Conservation (phyloP, 768 basidiomycete species). For the Mycena leptocephala region DNA sequence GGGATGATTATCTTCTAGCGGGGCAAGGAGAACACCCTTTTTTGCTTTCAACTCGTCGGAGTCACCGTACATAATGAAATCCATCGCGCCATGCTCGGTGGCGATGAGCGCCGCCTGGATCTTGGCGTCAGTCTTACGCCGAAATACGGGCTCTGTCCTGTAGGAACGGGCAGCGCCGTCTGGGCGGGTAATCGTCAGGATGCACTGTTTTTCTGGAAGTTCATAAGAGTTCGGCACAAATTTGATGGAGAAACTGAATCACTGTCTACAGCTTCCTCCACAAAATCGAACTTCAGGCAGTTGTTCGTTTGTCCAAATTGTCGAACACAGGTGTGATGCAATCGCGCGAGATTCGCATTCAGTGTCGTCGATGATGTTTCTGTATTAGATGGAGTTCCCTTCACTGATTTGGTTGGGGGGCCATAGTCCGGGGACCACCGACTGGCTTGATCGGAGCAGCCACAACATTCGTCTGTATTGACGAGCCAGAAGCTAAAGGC, state of each 20-base stretch:
- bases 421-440: too few species aligned
- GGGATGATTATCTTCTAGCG: constrained; percentile 41
- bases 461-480: not conserved
- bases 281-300: constrained; percentile 62
- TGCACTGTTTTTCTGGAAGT: constrained; percentile 71
- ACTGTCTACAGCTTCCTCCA: constrained; percentile 60
- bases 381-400: not conserved
- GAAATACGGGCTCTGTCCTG: constrained; percentile 62
- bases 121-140: constrained; percentile 70
- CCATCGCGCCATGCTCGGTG: constrained; percentile 72
- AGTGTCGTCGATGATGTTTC: too few species aligned
- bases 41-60: constrained; percentile 51
- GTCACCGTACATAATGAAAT: constrained; percentile 70
- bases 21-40: constrained; percentile 52
- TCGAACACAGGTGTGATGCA: constrained; percentile 62
- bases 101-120: constrained; percentile 67
- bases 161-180: constrained; percentile 69
- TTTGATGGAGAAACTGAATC: constrained; percentile 22
- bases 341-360: constrained; percentile 43
- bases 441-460: too few species aligned
- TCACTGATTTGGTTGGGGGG: not conserved
- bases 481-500: not conserved
- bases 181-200: constrained; percentile 73
- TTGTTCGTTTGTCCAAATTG: constrained; percentile 58
- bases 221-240: not conserved